phyloP scores from a whole-genome alignment of 2,329 filamentous ascomycete genomes.

The Alternaria tenuissima region DNA sequence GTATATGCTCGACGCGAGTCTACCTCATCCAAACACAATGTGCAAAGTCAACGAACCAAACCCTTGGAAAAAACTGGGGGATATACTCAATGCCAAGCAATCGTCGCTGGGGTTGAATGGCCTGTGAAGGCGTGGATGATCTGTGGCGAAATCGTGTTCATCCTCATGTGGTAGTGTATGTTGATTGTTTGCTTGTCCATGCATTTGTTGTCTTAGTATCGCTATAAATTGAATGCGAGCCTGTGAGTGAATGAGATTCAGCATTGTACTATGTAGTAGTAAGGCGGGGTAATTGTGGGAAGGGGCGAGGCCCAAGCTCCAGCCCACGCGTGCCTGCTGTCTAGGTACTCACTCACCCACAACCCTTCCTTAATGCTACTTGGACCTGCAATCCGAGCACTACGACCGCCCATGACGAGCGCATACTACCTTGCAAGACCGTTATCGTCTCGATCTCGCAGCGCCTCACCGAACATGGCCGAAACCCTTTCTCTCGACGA shows the following conservation, averaged over 20 bases:
- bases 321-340: constrained; percentile 2
- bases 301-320: constrained; percentile 12
- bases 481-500: constrained; percentile 54
- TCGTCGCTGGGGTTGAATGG: too few relatives aligned
- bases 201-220: too few relatives aligned
- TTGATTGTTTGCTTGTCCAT: too few relatives aligned
- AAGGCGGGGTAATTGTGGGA: constrained; percentile 3
- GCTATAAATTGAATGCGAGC: too few relatives aligned
- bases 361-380: constrained; percentile 7
- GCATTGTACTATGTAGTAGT: constrained; percentile 19
- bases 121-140: too few relatives aligned
- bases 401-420: constrained; percentile 28
- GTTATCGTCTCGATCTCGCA: constrained; percentile 7
- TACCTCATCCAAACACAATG: too few relatives aligned
- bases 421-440: constrained; percentile 35
- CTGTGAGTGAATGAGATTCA: neutral
- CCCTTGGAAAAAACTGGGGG: too few relatives aligned
- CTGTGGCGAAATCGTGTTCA: too few relatives aligned
- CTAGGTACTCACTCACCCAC: neutral
- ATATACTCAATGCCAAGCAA: too few relatives aligned
- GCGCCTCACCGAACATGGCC: constrained; percentile 9
- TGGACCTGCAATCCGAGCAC: neutral
- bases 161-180: too few relatives aligned
- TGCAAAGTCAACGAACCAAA: too few relatives aligned
- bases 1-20: too few relatives aligned